A percentile compares a stretch with the other conserved stretches of the same genome.
These are phyloP conservation scores for Colletotrichum sansevieriae DNA, from an alignment of 2,329 filamentous ascomycete species.

Conservation along the genomic window DNA sequence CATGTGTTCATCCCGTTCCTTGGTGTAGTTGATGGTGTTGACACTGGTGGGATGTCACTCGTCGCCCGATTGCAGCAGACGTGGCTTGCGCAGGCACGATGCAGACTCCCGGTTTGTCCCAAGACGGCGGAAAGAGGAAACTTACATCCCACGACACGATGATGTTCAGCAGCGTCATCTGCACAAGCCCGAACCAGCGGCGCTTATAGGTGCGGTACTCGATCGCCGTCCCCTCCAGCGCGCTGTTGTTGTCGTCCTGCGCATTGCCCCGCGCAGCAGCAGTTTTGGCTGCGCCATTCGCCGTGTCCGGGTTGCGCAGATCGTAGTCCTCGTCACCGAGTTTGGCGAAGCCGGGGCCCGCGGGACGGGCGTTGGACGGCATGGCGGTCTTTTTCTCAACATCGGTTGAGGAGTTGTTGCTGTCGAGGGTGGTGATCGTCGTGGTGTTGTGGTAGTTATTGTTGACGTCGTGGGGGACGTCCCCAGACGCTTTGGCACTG, in stretches of 20 bases:
- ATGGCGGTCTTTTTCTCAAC: conserved; percentile 17
- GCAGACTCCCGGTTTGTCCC: conserved; percentile 1
- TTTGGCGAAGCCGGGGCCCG: conserved; percentile 43
- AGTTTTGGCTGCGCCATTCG: conserved; percentile 1
- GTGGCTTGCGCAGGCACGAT: conserved; percentile 14
- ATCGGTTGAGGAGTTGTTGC: conserved; percentile 4
- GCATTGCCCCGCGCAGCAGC: background rate
- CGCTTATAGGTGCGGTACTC: conserved; percentile 76
- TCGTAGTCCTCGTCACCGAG: conserved; percentile 42
- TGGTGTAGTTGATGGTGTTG: background rate
- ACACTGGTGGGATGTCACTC: background rate
- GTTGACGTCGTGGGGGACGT: conserved; percentile 12
- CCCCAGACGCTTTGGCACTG: conserved; percentile 2
- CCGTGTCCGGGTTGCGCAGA: conserved; percentile 31
- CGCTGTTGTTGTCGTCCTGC: conserved; percentile 45
- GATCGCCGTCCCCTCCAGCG: conserved; percentile 47
- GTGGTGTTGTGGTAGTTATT: background rate
- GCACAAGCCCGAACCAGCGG: conserved; percentile 87
- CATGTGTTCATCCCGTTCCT: background rate
- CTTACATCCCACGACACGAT: conserved; percentile 96
- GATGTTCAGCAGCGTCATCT: conserved; percentile 90
- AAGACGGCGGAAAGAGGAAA: background rate
- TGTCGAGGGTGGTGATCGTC: background rate
- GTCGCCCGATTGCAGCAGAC: conserved; percentile 3
- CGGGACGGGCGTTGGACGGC: conserved; percentile 17